Percentiles rank a stretch among this genome's conserved stretches.
These are phyloP conservation scores for Blumeriella jaapii DNA, from an alignment of 2,329 filamentous ascomycete species.

Conservation along the genomic window DNA sequence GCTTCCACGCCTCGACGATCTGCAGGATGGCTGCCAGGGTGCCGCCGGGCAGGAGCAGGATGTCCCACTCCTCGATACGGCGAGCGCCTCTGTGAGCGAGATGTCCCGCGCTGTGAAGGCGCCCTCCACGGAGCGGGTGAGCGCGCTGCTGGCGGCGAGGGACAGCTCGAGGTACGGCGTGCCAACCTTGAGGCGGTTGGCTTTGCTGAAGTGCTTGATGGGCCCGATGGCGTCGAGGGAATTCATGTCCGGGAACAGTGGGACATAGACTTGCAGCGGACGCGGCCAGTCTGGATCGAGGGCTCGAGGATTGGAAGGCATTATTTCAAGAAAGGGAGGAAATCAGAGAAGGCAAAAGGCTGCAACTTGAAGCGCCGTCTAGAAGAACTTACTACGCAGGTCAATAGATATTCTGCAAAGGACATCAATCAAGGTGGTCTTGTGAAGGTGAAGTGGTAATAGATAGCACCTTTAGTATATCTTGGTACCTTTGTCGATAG, in stretches of 20 bases:
- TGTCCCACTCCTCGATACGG: constrained; percentile 2
- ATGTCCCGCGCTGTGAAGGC: not conserved
- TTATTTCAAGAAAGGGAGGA: not conserved
- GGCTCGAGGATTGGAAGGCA: constrained; percentile 1
- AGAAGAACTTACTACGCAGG: too few species aligned
- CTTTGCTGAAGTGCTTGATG: constrained; percentile 2
- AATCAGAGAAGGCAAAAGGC: not conserved
- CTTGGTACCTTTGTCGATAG: too few species aligned
- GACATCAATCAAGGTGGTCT: too few species aligned
- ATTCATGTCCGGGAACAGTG: constrained; percentile 4
- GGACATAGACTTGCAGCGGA: constrained; percentile 1
- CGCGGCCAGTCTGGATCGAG: not conserved
- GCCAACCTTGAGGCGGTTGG: not conserved
- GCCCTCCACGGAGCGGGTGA: not conserved
- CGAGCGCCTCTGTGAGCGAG: constrained; percentile 1
- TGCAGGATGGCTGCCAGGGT: not conserved
- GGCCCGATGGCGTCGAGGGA: constrained; percentile 4
- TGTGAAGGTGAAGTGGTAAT: too few species aligned
- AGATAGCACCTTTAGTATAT: too few species aligned
- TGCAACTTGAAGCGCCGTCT: not conserved
- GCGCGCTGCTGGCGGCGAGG: not conserved
- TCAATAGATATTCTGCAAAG: too few species aligned
- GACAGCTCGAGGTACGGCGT: not conserved
- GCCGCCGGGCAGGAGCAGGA: constrained; percentile 2
- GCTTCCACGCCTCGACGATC: not conserved